A percentile compares a stretch with the other conserved stretches of the same genome.
phyloP scores from a whole-genome alignment of 2,329 filamentous ascomycete genomes.

The Lecanicillium sp. region DNA sequence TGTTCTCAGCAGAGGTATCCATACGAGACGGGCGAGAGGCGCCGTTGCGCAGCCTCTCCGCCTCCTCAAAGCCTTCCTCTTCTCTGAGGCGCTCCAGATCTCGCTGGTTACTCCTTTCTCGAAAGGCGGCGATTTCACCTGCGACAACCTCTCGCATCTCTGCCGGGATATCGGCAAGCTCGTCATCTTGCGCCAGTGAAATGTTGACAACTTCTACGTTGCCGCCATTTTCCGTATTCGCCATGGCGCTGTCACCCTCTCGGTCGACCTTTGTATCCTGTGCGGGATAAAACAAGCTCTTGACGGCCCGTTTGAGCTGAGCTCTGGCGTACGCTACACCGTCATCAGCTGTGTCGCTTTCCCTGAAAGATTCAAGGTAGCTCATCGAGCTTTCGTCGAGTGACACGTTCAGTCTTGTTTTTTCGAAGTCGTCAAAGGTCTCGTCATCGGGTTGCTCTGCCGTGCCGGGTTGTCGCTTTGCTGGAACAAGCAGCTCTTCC shows the following conservation, averaged over 20 bases:
- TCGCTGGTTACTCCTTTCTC: slow-evolving; percentile 80
- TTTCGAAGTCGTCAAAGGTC: slow-evolving; percentile 52
- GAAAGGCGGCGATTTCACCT: slow-evolving; percentile 87
- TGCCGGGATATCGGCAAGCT: slow-evolving; percentile 87
- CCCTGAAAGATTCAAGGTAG: slow-evolving; percentile 77
- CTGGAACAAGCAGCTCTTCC: slow-evolving; percentile 73
- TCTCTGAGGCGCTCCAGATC: slow-evolving; percentile 80
- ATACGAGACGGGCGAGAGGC: slow-evolving; percentile 57
- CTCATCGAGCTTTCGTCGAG: slow-evolving; percentile 77
- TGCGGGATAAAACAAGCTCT: slow-evolving; percentile 63
- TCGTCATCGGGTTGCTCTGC: slow-evolving; percentile 36
- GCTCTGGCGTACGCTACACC: slow-evolving; percentile 64
- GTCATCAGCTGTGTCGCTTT: slow-evolving; percentile 54
- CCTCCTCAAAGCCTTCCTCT: slow-evolving; percentile 88
- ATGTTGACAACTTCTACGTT: slow-evolving; percentile 85
- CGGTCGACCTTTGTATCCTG: slow-evolving; percentile 38
- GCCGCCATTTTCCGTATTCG: slow-evolving; percentile 53
- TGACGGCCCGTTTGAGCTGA: slow-evolving; percentile 60
- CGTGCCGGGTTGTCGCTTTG: slow-evolving; percentile 59
- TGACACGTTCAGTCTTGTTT: slow-evolving; percentile 61
- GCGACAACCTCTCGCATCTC: slow-evolving; percentile 96
- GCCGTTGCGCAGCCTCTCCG: slow-evolving; percentile 69
- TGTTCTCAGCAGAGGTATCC: slow-evolving; percentile 61
- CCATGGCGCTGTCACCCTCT: slow-evolving; percentile 64
- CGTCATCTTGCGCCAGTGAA: slow-evolving; percentile 79